These are phyloP conservation scores for Cyanidiococcus yangmingshanensis DNA, from an alignment of 23 red algal species.

Conservation along the genomic window DNA sequence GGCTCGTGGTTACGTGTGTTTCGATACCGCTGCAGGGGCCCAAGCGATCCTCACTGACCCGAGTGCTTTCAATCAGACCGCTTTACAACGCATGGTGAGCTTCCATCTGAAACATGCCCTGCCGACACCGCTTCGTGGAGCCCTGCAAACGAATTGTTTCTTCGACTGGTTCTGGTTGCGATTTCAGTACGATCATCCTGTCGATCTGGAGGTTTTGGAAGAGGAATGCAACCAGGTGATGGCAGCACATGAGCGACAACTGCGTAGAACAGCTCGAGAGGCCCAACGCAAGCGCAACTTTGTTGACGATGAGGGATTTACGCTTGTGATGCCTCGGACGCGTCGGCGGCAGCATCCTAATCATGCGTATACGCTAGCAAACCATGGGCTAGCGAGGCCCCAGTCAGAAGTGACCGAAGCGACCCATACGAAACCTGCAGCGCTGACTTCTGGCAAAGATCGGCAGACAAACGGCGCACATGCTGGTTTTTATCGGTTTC, in stretches of 20 bases:
- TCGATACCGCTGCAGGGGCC: not conserved
- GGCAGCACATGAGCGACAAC: conserved; percentile 4
- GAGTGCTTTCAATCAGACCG: not conserved
- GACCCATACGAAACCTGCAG: too few relatives aligned
- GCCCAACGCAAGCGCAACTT: not conserved
- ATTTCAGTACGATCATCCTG: not conserved
- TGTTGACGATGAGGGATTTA: conserved; percentile 11
- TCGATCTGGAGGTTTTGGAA: not conserved
- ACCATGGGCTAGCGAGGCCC: too few relatives aligned
- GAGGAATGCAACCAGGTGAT: not conserved
- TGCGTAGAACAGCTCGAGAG: not conserved
- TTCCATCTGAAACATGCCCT: not conserved
- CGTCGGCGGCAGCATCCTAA: not conserved
- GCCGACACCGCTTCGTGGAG: not conserved
- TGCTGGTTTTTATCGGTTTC: not conserved
- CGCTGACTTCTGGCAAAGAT: not conserved
- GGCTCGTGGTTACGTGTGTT: not conserved
- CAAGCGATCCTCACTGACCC: not conserved
- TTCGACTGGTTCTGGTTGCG: not conserved
- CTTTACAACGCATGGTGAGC: not conserved
- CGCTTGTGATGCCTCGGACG: not conserved
- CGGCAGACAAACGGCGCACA: not conserved
- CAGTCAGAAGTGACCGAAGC: too few relatives aligned
- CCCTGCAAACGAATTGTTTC: not conserved
- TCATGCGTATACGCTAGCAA: not conserved